Evolutionary conservation across 75 land plant genomes (phyloP).

Genomic region (Cryptomeria japonica): DNA sequence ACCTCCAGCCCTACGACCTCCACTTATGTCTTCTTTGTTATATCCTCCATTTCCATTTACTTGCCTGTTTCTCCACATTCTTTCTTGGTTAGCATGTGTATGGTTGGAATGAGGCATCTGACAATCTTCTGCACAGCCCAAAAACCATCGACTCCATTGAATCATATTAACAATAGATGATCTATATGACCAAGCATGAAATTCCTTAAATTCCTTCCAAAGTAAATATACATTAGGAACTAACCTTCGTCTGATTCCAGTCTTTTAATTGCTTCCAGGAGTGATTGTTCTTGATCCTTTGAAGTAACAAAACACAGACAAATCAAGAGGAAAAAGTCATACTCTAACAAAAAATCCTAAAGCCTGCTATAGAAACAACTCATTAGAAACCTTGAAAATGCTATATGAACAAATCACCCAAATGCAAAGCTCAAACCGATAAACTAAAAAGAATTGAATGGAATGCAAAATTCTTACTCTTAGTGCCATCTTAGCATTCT

Average conservation of each 20-base stretch:
- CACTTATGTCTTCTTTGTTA: background rate
- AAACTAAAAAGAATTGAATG: background rate
- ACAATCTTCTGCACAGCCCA: constrained; percentile 5
- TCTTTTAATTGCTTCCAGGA: constrained; percentile 19
- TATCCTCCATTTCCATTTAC: constrained; percentile 4
- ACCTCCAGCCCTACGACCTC: background rate
- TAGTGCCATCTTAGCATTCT: constrained; percentile 16
- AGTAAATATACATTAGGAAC: background rate
- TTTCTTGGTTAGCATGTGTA: constrained; percentile 3
- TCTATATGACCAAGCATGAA: background rate
- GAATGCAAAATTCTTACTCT: constrained; percentile 12
- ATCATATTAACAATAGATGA: background rate
- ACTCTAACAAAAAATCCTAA: background rate
- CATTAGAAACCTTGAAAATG: background rate
- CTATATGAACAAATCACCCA: background rate
- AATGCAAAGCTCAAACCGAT: background rate
- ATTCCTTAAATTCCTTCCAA: background rate
- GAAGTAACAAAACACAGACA: background rate
- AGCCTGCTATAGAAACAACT: background rate
- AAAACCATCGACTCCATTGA: background rate
- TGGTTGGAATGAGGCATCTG: constrained; percentile 6
- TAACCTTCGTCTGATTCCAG: constrained; percentile 20
- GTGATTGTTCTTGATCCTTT: constrained; percentile 23
- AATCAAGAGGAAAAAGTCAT: background rate
- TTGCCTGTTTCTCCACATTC: constrained; percentile 4